Evolutionary conservation across 148 eudicot genomes (phyloP), one percentile per base, ranked within the genome.

Genomic region (Cornus kousa): DNA sequence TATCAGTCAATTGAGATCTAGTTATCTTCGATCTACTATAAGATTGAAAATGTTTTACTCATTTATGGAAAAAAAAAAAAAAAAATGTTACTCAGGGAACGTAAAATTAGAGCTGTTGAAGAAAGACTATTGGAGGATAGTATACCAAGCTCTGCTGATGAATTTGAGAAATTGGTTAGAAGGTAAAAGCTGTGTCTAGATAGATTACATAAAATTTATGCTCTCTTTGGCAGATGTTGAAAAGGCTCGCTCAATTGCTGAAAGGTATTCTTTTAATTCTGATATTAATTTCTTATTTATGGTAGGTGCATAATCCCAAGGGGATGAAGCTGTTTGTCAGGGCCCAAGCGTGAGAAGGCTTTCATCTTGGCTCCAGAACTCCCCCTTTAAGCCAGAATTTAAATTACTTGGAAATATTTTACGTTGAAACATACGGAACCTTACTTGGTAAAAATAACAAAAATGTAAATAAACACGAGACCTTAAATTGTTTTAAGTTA

Each of bases 241-340:
- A 84, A 95, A 89, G 78, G 99, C 98, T 43, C 97, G 99, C 66
- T 80, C 93, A 14, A 83, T 93, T 73, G 99, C 98, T 71, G 97
- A 95, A 85, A 95, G 97, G 98, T 94, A 80, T 17, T 31, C 3
- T 23, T 33, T 24, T 72, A 64, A 68, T 23, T 60, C 12, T 70
- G 5, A 17, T 67, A 24, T 68, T 33, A 35, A 20, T 37, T 71
- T 39, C 35, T 9, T 70, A 55, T 66, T 67, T 77, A 12, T 40
- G 50, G 4, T 31, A 19, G 59, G 64, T 28, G 40, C 20, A 9
- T 57, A 16, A 12, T 35, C 37, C 37, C 37, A 35, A 35, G 5
- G 37, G 37, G 37, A 35, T 28, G 28, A 28, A 28, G 28, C 28
- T 28, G 28, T 28, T 28, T 28, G 28, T 28, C 28, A 28, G 28